phyloP scores from a whole-genome alignment of 2,329 filamentous ascomycete genomes.

The Colletotrichum falcatum region DNA sequence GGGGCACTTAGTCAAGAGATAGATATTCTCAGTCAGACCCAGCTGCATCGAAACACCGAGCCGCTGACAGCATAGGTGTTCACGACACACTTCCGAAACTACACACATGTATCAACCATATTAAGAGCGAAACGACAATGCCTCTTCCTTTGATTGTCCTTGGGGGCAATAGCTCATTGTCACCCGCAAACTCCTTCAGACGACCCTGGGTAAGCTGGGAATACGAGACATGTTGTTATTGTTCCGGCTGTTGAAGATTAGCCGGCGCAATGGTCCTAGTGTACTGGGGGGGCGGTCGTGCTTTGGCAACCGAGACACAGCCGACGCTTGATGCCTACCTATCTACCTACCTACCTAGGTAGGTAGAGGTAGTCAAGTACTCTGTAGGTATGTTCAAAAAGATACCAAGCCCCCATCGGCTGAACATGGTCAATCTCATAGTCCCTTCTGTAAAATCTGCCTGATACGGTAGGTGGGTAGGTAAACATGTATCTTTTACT shows the following conservation, averaged over 20 bases:
- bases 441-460: background rate
- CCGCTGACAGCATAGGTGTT: background rate
- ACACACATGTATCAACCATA: background rate
- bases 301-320: background rate
- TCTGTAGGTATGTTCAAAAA: background rate
- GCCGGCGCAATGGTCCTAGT: background rate
- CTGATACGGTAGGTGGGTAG: too few species aligned
- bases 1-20: background rate
- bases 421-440: conserved; percentile 4
- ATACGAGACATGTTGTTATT: background rate
- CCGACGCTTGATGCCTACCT: too few species aligned
- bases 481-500: too few species aligned
- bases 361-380: too few species aligned
- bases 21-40: background rate
- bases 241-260: background rate
- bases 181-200: background rate
- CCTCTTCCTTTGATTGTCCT: too few species aligned
- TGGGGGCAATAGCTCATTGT: background rate
- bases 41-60: background rate
- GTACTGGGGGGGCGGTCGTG: background rate
- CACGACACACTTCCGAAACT: background rate
- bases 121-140: background rate
- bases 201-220: background rate
- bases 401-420: background rate
- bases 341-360: too few species aligned